Evolutionary conservation across 106 monocot species (phyloP), one percentile per base, ranked within the genome.

Genomic region (Dactylorhiza incarnata): DNA sequence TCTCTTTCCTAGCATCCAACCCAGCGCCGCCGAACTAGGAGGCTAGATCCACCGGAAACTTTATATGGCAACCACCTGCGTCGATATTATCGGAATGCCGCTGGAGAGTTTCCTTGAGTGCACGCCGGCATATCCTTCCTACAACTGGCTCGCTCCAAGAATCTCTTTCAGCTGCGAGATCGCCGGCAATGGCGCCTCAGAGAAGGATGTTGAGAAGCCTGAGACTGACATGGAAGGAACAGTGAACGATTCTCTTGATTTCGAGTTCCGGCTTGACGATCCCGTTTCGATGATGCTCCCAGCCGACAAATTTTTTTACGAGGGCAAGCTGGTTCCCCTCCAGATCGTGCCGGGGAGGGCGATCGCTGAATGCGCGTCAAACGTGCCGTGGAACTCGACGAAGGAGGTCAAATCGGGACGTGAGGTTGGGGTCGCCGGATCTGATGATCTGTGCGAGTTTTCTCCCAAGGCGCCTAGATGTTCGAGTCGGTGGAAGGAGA

Each of bases 251-350:
- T 75, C 81, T 68, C 74, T 81, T 19, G 92, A 90, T 61, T 93
- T 96, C 73, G 95, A 91, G 89, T 93, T 93, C 84, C 86, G 74
- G 14, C 79, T 91, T 16, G 82, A 87, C 13, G 87, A 87, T 55
- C 82, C 93, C 14, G 85, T 77, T 9, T 1, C 20, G 23, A 58
- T 74, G 20, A 88, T 88, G 90, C 84, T 88, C 69, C 79, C 88
- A 3, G 95, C 95, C 11, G 95, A 99, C 68, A 82, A 99, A 86
- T 87, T 99, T 48, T 94, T 99, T 80, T 85, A 87, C 51, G 83
- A 85, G n/a, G 97, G 97, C 9, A 94, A 89, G 87, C 86, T 99
- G 14, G 82, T 99, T 5, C 89, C 97, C 11, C 85, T 94, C 9
- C 89, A 84, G 14, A 54, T 83, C n/a, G 47, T 81, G 9, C 17